Conservation (phyloP, 495 filamentous ascomycete species). For the Penicillium flavigenum region DNA sequence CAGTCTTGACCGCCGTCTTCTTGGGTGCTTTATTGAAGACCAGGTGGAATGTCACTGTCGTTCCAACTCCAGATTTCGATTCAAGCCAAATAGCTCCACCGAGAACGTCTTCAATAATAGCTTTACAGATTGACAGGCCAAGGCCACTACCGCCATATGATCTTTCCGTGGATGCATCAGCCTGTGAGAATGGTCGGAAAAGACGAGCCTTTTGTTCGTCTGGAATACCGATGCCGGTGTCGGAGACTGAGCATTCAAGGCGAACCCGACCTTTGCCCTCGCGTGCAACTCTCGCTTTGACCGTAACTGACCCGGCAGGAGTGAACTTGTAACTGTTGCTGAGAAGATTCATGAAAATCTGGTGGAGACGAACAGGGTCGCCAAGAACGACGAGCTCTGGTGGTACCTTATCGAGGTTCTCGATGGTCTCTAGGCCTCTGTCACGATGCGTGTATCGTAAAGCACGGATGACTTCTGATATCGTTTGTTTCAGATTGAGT, state of each 20-base stretch:
- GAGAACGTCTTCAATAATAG: constrained; percentile 89
- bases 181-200: constrained; percentile 89
- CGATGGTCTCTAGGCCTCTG: constrained; percentile 71
- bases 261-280: constrained; percentile 69
- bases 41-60: constrained; percentile 81
- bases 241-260: constrained; percentile 80
- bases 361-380: constrained; percentile 85
- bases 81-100: constrained; percentile 80
- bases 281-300: constrained; percentile 65
- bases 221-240: constrained; percentile 88
- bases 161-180: constrained; percentile 79
- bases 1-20: constrained; percentile 54
- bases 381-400: constrained; percentile 79
- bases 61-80: constrained; percentile 70
- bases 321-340: constrained; percentile 96
- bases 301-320: constrained; percentile 77
- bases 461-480: constrained; percentile 82
- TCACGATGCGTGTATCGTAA: constrained; percentile 81
- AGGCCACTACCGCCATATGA: constrained; percentile 90
- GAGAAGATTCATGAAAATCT: constrained; percentile 90
- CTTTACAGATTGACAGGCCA: constrained; percentile 91
- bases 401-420: constrained; percentile 61
- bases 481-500: constrained; percentile 80
- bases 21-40: constrained; percentile 75
- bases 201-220: constrained; percentile 77